These are phyloP conservation scores for Huntiella bhutanensis DNA, from an alignment of 2,329 filamentous ascomycete genomes.

Conservation along the genomic window DNA sequence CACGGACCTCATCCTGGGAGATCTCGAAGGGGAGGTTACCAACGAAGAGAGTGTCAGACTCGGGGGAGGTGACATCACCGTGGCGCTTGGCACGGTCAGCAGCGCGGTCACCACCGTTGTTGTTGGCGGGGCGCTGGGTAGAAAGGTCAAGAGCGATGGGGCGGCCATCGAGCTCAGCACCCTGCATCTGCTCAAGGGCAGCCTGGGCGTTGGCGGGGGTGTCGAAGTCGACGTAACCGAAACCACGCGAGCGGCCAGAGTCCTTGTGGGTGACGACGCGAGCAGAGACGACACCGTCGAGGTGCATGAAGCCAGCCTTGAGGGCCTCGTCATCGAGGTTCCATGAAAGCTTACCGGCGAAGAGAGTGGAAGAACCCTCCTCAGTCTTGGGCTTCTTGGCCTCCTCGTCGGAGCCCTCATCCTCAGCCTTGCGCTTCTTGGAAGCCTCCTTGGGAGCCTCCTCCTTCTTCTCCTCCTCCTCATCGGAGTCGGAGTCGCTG, in stretches of 20 bases:
- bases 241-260: constrained; percentile 69
- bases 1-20: constrained; percentile 54
- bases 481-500: constrained; percentile 17
- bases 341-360: constrained; percentile 83
- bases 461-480: constrained; percentile 18
- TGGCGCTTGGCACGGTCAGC: constrained; percentile 47
- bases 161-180: constrained; percentile 54
- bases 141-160: constrained; percentile 49
- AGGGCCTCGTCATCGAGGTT: constrained; percentile 72
- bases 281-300: constrained; percentile 50
- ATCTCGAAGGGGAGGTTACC: constrained; percentile 79
- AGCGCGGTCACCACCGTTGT: constrained; percentile 35
- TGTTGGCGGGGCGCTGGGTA: constrained; percentile 37
- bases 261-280: constrained; percentile 73
- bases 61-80: constrained; percentile 62
- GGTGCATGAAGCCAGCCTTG: constrained; percentile 61
- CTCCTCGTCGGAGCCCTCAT: constrained; percentile 26
- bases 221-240: constrained; percentile 81
- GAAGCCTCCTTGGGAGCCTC: constrained; percentile 19
- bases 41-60: constrained; percentile 75
- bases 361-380: constrained; percentile 34
- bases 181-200: constrained; percentile 58
- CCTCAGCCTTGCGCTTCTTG: constrained; percentile 31
- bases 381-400: constrained; percentile 52
- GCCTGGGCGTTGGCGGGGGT: constrained; percentile 47